Evolutionary conservation across 2,329 filamentous ascomycete genomes (phyloP).

Genomic region (Epichloe sp.): DNA sequence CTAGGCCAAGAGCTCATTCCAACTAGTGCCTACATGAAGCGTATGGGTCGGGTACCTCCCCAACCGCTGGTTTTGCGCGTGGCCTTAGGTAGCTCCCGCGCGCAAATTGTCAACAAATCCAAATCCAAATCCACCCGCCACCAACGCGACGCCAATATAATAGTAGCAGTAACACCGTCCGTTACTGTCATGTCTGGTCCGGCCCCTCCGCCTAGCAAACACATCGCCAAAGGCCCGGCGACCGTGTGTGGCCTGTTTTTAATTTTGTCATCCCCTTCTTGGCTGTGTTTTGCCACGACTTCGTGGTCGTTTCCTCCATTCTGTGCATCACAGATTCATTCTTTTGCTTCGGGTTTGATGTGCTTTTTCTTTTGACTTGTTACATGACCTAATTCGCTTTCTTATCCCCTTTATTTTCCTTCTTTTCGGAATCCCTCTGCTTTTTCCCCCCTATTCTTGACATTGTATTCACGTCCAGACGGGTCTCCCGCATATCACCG

Average conservation of each 20-base stretch:
- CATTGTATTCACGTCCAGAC: background rate
- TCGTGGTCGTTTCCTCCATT: background rate
- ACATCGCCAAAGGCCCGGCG: background rate
- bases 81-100: too few relatives aligned
- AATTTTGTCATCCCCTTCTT: background rate
- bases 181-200: too few relatives aligned
- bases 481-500: background rate
- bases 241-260: background rate
- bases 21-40: too few relatives aligned
- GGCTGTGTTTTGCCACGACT: background rate
- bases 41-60: too few relatives aligned
- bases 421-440: background rate
- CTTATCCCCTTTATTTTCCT: background rate
- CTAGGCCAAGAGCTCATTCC: too few relatives aligned
- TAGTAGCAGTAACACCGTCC: background rate
- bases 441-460: background rate
- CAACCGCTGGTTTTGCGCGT: too few relatives aligned
- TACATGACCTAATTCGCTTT: slow-evolving; percentile 1
- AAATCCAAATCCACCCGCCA: too few relatives aligned
- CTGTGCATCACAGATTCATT: background rate
- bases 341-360: background rate
- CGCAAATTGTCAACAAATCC: too few relatives aligned
- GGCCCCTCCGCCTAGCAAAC: background rate
- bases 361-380: background rate
- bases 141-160: background rate